Evolutionary conservation across 2,329 filamentous ascomycete genomes (phyloP).

Genomic region (Claviceps sp.): DNA sequence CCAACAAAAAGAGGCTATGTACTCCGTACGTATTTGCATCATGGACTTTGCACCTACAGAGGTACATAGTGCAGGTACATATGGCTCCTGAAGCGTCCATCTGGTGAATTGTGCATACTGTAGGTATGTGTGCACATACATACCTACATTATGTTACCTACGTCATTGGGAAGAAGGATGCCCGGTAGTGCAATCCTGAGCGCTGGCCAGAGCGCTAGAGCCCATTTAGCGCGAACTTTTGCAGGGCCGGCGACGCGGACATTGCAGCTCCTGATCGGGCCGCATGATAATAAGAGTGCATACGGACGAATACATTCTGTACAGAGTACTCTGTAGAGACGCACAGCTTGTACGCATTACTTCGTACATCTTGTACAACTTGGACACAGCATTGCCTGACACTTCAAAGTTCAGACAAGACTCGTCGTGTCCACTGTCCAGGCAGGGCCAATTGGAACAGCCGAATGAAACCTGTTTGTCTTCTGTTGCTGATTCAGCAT

Average conservation of each 20-base stretch:
- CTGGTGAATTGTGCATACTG: no score
- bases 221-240: slow-evolving; percentile 7
- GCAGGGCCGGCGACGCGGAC: slow-evolving; percentile 3
- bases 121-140: neutral
- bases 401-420: no score
- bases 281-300: neutral
- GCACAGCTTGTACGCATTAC: no score
- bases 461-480: no score
- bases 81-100: no score
- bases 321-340: no score
- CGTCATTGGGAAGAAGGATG: slow-evolving; percentile 3
- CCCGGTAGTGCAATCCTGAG: slow-evolving; percentile 3
- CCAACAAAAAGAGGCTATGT: neutral
- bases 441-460: no score
- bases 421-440: no score
- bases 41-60: neutral
- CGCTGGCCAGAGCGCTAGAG: slow-evolving; percentile 1
- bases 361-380: no score
- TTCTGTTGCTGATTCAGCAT: no score
- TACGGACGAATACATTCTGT: no score
- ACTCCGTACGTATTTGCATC: neutral
- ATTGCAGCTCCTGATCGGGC: neutral
- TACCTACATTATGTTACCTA: neutral
- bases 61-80: neutral
- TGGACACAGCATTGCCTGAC: no score